phyloP scores from a whole-genome alignment of 805 yeast genomes.

The Lipomyces chichibuensis region DNA sequence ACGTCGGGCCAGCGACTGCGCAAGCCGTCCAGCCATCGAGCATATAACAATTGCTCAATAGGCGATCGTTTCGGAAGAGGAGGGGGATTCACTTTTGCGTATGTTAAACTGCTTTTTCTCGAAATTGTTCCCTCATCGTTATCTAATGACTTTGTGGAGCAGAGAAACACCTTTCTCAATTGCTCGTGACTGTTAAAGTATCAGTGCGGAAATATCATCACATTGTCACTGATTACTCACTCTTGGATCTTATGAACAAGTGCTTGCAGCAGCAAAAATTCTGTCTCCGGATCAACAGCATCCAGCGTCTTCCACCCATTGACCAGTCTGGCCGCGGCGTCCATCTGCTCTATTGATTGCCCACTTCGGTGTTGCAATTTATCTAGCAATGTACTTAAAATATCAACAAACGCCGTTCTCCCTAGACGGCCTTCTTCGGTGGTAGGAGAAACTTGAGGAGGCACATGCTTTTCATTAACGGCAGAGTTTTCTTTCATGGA shows the following conservation, averaged over 20 bases:
- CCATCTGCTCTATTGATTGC: conserved; percentile 12
- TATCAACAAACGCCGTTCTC: conserved; percentile 10
- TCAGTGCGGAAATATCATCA: neutral
- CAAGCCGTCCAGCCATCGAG: conserved; percentile 37
- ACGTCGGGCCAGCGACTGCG: conserved; percentile 34
- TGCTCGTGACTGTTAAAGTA: conserved; percentile 9
- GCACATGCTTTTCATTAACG: conserved; percentile 9
- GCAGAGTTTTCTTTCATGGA: conserved; percentile 5
- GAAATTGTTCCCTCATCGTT: neutral
- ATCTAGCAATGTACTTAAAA: conserved; percentile 11
- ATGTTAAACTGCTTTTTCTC: neutral
- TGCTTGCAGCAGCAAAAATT: conserved; percentile 15
- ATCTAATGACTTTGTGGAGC: neutral
- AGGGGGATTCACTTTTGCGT: conserved; percentile 9
- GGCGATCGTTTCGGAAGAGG: conserved; percentile 24
- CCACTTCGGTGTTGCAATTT: conserved; percentile 1
- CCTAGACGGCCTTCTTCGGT: conserved; percentile 15
- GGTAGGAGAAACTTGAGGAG: conserved; percentile 12
- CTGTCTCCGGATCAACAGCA: conserved; percentile 30
- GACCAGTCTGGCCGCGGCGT: conserved; percentile 24
- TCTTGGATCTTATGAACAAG: conserved; percentile 16
- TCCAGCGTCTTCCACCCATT: conserved; percentile 32
- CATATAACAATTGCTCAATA: conserved; percentile 35
- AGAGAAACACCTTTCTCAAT: neutral
- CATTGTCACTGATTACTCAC: neutral